Conservation (phyloP, 1,284 basidiomycete species). For the Apiotrichum sp. region DNA sequence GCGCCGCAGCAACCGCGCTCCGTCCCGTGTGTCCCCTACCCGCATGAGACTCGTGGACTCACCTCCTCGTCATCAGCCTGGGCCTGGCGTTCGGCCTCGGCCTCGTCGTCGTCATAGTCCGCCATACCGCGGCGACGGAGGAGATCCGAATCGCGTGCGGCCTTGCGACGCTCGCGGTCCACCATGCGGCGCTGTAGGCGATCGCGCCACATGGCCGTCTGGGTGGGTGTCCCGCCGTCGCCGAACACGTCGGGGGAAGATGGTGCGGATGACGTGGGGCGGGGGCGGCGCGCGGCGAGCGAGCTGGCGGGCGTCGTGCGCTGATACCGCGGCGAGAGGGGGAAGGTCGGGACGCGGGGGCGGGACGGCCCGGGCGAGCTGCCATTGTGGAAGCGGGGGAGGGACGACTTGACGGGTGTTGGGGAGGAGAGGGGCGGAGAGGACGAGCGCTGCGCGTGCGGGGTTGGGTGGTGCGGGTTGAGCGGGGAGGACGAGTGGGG, state of each 20-base stretch:
- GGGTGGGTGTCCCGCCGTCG: slow-evolving; percentile 32
- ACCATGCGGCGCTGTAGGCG: slow-evolving; percentile 28
- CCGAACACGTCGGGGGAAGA: slow-evolving; percentile 24
- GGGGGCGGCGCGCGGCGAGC: slow-evolving; percentile 2
- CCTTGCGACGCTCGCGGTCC: slow-evolving; percentile 28
- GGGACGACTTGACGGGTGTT: slow-evolving; percentile 10
- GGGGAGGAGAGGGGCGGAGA: slow-evolving; percentile 20
- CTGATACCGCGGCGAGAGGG: slow-evolving; percentile 17
- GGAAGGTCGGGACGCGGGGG: slow-evolving; percentile 1
- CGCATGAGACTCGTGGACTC: slow-evolving; percentile 1
- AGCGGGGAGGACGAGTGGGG: slow-evolving; percentile 32
- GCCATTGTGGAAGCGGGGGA: slow-evolving; percentile 7
- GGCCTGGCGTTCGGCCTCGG: slow-evolving; percentile 30
- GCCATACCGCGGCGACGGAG: slow-evolving; percentile 21
- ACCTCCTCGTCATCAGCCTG: slow-evolving; percentile 44
- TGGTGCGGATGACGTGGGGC: background rate
- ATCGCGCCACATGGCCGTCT: slow-evolving; percentile 38
- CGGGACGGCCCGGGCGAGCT: slow-evolving; percentile 5
- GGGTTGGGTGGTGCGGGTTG: slow-evolving; percentile 19
- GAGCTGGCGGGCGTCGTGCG: slow-evolving; percentile 4
- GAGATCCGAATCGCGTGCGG: slow-evolving; percentile 23
- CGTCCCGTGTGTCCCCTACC: background rate
- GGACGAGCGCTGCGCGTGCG: slow-evolving; percentile 14
- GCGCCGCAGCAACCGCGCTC: too few species aligned
- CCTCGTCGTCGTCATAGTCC: slow-evolving; percentile 22